A percentile compares a stretch with the other conserved stretches of the same genome.
Evolutionary conservation across 1,284 basidiomycete genomes (phyloP).

Genomic region (Lentinula novae-zelandiae): DNA sequence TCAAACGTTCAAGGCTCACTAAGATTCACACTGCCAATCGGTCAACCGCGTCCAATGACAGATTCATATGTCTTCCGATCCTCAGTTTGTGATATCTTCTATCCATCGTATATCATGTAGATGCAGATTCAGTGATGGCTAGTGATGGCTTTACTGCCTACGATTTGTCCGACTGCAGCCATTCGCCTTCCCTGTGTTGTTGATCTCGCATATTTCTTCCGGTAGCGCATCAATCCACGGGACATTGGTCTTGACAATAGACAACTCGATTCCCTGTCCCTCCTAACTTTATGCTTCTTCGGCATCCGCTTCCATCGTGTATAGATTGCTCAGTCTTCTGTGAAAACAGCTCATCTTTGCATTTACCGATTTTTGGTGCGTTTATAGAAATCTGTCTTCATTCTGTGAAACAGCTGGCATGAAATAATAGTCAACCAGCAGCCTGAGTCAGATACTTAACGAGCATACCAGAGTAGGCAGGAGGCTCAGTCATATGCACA

Average conservation of each 20-base stretch:
- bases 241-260: not conserved
- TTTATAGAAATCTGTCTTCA: too few relatives aligned
- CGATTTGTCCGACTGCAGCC: not conserved
- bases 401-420: too few relatives aligned
- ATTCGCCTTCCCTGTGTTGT: not conserved
- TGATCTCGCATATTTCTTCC: not conserved
- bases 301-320: not conserved
- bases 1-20: too few relatives aligned
- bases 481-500: too few relatives aligned
- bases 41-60: not conserved
- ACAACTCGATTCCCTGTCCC: not conserved
- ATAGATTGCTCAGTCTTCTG: not conserved
- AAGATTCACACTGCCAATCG: not conserved
- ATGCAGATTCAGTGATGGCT: not conserved
- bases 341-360: too few relatives aligned
- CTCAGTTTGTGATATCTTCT: not conserved
- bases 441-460: too few relatives aligned
- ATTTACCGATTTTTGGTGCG: too few relatives aligned
- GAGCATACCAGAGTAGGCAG: too few relatives aligned
- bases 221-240: too few relatives aligned
- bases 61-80: not conserved
- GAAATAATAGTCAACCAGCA: too few relatives aligned
- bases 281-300: not conserved
- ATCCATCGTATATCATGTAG: not conserved
- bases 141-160: not conserved